Evolutionary conservation across 352 stramenopile genomes (phyloP).

Genomic region (Pythium rhizo-oryzae): DNA sequence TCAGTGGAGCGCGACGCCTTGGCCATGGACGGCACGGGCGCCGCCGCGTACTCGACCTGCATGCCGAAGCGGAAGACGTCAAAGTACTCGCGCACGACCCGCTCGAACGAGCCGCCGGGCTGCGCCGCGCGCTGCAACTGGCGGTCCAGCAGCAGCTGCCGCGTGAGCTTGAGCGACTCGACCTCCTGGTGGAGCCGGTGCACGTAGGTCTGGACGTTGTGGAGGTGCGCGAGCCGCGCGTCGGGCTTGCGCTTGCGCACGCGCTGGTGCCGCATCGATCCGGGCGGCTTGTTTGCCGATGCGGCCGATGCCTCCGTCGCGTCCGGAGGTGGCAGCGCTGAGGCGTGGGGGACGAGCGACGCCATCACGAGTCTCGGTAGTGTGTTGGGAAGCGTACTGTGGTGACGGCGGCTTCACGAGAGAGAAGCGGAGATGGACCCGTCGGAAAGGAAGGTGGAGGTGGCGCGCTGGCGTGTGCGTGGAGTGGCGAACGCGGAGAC

Average conservation of each 20-base stretch:
- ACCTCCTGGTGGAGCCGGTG: conserved; percentile 25
- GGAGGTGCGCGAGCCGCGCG: conserved; percentile 17
- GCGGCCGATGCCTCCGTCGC: background rate
- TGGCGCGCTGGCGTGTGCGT: no score
- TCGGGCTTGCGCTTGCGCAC: conserved; percentile 24
- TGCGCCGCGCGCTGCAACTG: conserved; percentile 19
- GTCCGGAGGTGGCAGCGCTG: no score
- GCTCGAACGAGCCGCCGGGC: conserved; percentile 17
- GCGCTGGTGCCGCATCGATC: conserved; percentile 8
- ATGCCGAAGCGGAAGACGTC: conserved; percentile 20
- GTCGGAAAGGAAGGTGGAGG: no score
- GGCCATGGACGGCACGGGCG: conserved; percentile 15
- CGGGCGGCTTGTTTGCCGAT: conserved; percentile 8
- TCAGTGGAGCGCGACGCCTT: conserved; percentile 1
- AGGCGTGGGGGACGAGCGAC: no score
- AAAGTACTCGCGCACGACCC: conserved; percentile 23
- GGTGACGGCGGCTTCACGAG: no score
- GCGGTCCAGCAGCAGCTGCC: conserved; percentile 19
- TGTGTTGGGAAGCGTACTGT: no score
- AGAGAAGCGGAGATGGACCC: no score
- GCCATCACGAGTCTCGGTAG: no score
- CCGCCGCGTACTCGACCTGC: conserved; percentile 1
- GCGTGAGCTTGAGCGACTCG: conserved; percentile 25
- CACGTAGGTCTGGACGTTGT: conserved; percentile 19
- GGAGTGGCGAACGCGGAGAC: no score